These are phyloP conservation scores for Marchantia paleacea DNA, from an alignment of 225 moss, liverwort and hornwort species.

Conservation along the genomic window DNA sequence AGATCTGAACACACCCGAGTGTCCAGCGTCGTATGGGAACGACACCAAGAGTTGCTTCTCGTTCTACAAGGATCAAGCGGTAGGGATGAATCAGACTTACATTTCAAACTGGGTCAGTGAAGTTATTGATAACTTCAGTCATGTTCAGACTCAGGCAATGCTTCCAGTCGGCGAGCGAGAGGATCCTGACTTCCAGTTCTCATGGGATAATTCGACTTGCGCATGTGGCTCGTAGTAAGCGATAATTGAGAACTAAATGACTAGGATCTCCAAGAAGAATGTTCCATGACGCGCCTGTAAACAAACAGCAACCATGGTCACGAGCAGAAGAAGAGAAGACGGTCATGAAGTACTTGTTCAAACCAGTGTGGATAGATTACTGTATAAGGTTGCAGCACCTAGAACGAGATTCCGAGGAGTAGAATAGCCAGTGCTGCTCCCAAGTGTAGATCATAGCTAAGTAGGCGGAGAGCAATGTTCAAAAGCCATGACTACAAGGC, in stretches of 20 bases:
- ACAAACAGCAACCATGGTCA: neutral
- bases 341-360: neutral
- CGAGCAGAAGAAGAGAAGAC: neutral
- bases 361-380: too few species aligned
- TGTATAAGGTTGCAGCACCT: neutral
- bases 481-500: neutral
- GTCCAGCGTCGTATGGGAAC: slow-evolving; percentile 21
- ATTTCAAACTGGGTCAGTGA: slow-evolving; percentile 28
- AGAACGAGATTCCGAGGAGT: neutral
- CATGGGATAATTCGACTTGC: slow-evolving; percentile 26
- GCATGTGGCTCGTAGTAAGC: slow-evolving; percentile 8
- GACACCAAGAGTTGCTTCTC: slow-evolving; percentile 33
- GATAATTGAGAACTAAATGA: too few species aligned
- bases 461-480: neutral
- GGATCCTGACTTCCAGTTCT: neutral
- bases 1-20: slow-evolving; percentile 37
- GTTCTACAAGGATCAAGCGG: slow-evolving; percentile 37
- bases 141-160: slow-evolving; percentile 13
- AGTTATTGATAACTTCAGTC: slow-evolving; percentile 32
- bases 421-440: neutral
- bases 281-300: neutral
- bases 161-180: slow-evolving; percentile 5
- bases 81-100: slow-evolving; percentile 42
- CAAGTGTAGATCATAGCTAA: neutral
- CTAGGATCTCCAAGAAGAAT: neutral